Evolutionary conservation across 2,329 filamentous ascomycete genomes (phyloP).

Genomic region (Curvularia lunata): DNA sequence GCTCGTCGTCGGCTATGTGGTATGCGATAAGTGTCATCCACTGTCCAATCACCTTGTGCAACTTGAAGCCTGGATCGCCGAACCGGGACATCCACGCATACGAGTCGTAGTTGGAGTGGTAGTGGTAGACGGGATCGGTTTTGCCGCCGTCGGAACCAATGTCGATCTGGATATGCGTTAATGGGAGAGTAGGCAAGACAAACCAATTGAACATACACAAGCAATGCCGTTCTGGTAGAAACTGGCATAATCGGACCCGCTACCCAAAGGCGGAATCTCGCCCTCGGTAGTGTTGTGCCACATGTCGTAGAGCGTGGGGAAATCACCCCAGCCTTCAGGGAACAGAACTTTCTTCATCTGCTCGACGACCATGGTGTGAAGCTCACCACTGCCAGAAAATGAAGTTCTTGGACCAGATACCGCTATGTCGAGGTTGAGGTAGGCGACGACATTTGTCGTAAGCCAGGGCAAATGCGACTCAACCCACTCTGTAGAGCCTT

Average conservation of each 20-base stretch:
- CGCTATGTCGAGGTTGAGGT: conserved; percentile 60
- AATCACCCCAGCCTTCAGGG: conserved; percentile 45
- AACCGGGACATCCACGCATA: conserved; percentile 61
- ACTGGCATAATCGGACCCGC: conserved; percentile 56
- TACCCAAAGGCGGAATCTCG: conserved; percentile 48
- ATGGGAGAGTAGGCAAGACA: not conserved
- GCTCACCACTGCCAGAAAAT: conserved; percentile 49
- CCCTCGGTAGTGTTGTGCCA: conserved; percentile 47
- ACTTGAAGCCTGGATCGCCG: conserved; percentile 58
- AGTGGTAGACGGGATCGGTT: conserved; percentile 54
- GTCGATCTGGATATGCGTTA: conserved; percentile 40
- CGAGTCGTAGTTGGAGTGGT: conserved; percentile 56
- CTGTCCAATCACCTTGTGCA: conserved; percentile 58
- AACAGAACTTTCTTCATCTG: conserved; percentile 52
- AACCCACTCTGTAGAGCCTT: conserved; percentile 56
- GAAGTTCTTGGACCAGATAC: conserved; percentile 53
- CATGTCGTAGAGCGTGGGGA: conserved; percentile 54
- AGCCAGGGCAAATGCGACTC: conserved; percentile 58
- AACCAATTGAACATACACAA: conserved; percentile 8
- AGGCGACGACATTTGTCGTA: conserved; percentile 52
- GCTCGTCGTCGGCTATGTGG: conserved; percentile 48
- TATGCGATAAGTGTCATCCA: conserved; percentile 53
- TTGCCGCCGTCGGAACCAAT: conserved; percentile 49
- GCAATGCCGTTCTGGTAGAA: conserved; percentile 55
- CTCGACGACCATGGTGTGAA: conserved; percentile 46